phyloP scores from a whole-genome alignment of 2,329 filamentous ascomycete species.

The Tetracladium maxilliforme region DNA sequence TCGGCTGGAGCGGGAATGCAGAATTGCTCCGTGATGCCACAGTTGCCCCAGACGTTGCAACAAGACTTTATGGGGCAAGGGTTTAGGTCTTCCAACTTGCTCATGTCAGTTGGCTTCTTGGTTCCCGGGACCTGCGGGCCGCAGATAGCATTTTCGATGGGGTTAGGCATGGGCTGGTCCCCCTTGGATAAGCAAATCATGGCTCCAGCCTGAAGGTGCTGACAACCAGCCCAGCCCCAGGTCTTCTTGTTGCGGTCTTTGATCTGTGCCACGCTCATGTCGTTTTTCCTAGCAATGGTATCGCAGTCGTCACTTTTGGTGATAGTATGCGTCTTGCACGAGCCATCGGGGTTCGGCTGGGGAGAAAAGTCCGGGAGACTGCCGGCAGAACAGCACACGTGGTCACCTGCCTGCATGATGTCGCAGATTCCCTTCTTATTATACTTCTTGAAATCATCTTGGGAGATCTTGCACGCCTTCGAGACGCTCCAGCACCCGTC shows the following conservation, averaged over 20 bases:
- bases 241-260: conserved; percentile 22
- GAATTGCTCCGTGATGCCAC: conserved; percentile 19
- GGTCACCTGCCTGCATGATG: conserved; percentile 9
- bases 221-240: conserved; percentile 27
- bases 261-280: conserved; percentile 17
- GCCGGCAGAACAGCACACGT: conserved; percentile 17
- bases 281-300: conserved; percentile 14
- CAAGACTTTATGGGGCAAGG: conserved; percentile 27
- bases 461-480: conserved; percentile 15
- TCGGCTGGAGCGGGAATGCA: conserved; percentile 12
- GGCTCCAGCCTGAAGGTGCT: conserved; percentile 11
- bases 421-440: conserved; percentile 22
- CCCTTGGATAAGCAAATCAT: conserved; percentile 25
- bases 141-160: conserved; percentile 21
- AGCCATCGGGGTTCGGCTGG: conserved; percentile 15
- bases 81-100: conserved; percentile 22
- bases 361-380: conserved; percentile 15
- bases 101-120: conserved; percentile 14
- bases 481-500: conserved; percentile 17
- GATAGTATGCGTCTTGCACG: conserved; percentile 19
- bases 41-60: conserved; percentile 23
- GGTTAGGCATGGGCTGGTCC: conserved; percentile 22
- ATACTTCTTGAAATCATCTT: conserved; percentile 14
- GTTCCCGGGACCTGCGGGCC: conserved; percentile 28
- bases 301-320: conserved; percentile 17